A percentile compares a stretch with the other conserved stretches of the same genome.
These are phyloP conservation scores for Flaveria robusta DNA, from an alignment of 129 eudicot genomes.

Conservation along the genomic window DNA sequence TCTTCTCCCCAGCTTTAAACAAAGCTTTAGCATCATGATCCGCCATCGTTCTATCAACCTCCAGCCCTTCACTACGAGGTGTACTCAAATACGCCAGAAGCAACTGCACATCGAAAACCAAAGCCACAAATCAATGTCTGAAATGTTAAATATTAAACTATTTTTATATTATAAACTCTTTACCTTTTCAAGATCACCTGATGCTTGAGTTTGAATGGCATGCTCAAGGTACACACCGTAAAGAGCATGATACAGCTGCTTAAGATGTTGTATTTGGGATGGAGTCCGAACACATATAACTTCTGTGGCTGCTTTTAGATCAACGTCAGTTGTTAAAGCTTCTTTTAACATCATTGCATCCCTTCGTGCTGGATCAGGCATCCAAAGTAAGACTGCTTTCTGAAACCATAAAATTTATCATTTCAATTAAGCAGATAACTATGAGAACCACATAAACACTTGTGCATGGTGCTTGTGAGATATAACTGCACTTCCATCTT, in stretches of 20 bases:
- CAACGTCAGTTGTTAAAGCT: slow-evolving; percentile 44
- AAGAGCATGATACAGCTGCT: slow-evolving; percentile 57
- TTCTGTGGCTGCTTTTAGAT: slow-evolving; percentile 77
- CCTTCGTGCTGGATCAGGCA: slow-evolving; percentile 75
- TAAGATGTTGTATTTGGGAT: slow-evolving; percentile 67
- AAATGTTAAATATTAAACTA: background rate
- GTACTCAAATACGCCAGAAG: slow-evolving; percentile 68
- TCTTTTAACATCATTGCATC: slow-evolving; percentile 67
- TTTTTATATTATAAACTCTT: background rate
- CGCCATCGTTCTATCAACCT: slow-evolving; percentile 67
- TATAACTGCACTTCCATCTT: background rate
- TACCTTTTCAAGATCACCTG: slow-evolving; percentile 78
- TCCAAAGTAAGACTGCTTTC: slow-evolving; percentile 73
- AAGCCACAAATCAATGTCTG: slow-evolving; percentile 1
- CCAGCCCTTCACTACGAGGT: slow-evolving; percentile 78
- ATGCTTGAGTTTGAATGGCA: slow-evolving; percentile 63
- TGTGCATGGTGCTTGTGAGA: background rate
- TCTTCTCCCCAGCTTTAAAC: slow-evolving; percentile 92
- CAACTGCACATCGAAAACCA: slow-evolving; percentile 46
- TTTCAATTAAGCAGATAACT: background rate
- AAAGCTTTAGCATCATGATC: slow-evolving; percentile 84
- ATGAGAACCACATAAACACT: too few relatives aligned
- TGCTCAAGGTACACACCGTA: slow-evolving; percentile 72
- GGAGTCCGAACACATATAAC: slow-evolving; percentile 79
- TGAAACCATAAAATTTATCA: slow-evolving; percentile 39